Percentiles rank a stretch among this genome's conserved stretches.
phyloP scores from a whole-genome alignment of 441 rosid genomes.

The Codiaeum variegatum region DNA sequence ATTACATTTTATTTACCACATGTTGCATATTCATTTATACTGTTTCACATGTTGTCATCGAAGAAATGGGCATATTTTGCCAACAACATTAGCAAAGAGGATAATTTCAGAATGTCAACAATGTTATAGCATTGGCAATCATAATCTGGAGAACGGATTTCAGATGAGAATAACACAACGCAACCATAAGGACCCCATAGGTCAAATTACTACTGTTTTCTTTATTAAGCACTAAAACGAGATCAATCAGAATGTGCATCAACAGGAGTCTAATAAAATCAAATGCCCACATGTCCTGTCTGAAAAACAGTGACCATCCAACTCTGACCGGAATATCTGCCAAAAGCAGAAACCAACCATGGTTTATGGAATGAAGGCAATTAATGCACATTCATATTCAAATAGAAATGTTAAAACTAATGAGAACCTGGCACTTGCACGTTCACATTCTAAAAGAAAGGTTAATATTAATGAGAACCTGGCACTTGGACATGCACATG shows the following conservation, averaged over 20 bases:
- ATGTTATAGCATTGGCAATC: not conserved
- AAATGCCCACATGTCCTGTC: not conserved
- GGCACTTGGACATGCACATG: no score
- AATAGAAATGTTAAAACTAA: not conserved
- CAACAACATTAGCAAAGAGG: no score
- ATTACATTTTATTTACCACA: not conserved
- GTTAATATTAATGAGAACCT: no score
- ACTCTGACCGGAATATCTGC: not conserved
- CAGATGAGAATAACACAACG: not conserved
- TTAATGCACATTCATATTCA: not conserved
- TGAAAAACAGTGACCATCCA: not conserved
- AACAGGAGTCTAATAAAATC: not conserved
- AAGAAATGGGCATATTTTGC: not conserved
- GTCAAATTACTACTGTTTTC: not conserved
- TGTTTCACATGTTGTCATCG: not conserved
- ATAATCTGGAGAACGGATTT: not conserved
- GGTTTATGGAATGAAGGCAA: not conserved
- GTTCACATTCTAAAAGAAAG: no score
- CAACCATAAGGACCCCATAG: not conserved
- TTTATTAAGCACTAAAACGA: not conserved
- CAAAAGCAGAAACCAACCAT: not conserved
- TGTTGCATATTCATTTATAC: not conserved
- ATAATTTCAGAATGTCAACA: not conserved
- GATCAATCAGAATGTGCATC: not conserved
- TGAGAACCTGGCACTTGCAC: not conserved